Base-by-base conservation (phyloP, 257 asterid genomes). In the Solanum neorickii region DNA sequence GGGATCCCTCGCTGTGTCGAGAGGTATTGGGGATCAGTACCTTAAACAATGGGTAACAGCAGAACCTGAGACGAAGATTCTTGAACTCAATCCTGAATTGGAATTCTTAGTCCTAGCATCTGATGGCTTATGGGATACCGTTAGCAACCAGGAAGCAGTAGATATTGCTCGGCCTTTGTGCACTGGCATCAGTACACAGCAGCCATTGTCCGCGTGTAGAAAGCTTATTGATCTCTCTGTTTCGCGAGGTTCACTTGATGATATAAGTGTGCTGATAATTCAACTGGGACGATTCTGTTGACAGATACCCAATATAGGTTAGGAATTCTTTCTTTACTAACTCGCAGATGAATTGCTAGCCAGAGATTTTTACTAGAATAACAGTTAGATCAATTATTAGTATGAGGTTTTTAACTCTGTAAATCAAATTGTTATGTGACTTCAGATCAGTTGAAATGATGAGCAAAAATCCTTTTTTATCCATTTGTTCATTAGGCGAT, bases 81-180 rank as follows among this genome's bases (percentile, higher is more conserved):
- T 94, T 87, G 87, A 47, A 35, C 93, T 95, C 12, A 78, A 89
- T 68, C 93, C 89, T 12, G 96, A 93, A 39, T 85, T 91, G n/a
- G 99, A 96, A 91, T 96, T 96, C 89, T 88, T 96, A 72, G 76
- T 96, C 87, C 96, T 96, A 56, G 99, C 99, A 41, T 96, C 98
- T 18, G 99, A 96, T 89, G 98, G 99, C 84, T 86, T 96, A 72
- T 95, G 99, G 99, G 99, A 96, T 86, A 95, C 94, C 93, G 98
- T 96, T 68, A 89, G 92, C 87, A 96, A 95, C 87, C 98, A 96
- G 77, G 99, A 96, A 91, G 99, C 98, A 1, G 62, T 94, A 72
- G 98, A 95, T 78, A 86, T 92, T 27, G 94, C 92, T 21, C 94
- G 94, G 2, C 91, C 93, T 10, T 82, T 90, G 23, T 94, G 94